Base-by-base conservation (phyloP, 2,329 filamentous ascomycete genomes). In the Atkinsonella hypoxylon region DNA sequence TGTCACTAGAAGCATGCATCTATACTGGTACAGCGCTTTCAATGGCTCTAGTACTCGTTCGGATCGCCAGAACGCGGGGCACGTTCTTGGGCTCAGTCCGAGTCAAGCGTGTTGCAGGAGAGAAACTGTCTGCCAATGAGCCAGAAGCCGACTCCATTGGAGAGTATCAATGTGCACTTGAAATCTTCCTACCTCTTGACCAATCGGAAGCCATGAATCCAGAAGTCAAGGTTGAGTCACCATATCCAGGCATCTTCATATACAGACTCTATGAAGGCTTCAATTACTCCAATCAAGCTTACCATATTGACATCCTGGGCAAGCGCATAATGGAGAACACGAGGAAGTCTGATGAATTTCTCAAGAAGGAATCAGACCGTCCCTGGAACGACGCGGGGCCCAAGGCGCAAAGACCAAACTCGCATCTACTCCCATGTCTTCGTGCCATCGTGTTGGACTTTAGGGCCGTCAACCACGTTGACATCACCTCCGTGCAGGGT, bases 381-480 rank as follows among this genome's bases (percentile, higher is more conserved):
- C 72, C 77, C 0, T 81, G 78, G 78, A 79, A 78, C 56, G 75
- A 80, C 53, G 67, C 71, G 6, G 70, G 65, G 46, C 72, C 65
- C 52, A 64, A 50, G 57, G 61, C 47, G 32, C 54, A 48, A 53
- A 63, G 53, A 36, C 54, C 56, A 22, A 47, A 59, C 34, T 54
- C 55, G 15, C 61, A 66, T 32, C 58, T 59, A 12, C 64, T 72
- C 0, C 77, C 78, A 0, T 62, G 70, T 11, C 67, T 81, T 15
- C 70, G 70, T 5, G 77, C 79, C 5, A 56, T 83, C 9, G 68
- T 82, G 10, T 66, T 82, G 2, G 79, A 82, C 62, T 79, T 77
- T 58, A 74, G 74, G 0, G 69, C 76, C 1, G 75, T 82, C 44
- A 77, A 78, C 57, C 70, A 72, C 51, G 65, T 82, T 30, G 79